Evolutionary conservation across 768 basidiomycete genomes (phyloP).

Genomic region (Phaffia australis): DNA sequence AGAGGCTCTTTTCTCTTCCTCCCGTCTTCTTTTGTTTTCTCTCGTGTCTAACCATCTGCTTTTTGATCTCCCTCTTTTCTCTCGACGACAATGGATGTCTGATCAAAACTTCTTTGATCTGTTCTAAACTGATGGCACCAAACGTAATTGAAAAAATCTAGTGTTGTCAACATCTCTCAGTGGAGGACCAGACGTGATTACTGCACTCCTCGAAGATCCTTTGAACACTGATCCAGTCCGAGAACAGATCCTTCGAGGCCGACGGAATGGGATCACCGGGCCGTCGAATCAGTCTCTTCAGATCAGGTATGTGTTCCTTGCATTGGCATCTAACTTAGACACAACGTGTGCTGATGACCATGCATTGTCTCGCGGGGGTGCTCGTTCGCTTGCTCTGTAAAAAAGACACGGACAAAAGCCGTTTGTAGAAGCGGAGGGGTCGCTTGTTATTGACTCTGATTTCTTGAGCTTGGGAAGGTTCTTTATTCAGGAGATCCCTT

Average conservation of each 20-base stretch:
- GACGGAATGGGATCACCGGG: slow-evolving; percentile 11
- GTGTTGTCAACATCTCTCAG: slow-evolving; percentile 35
- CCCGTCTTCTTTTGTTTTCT: neutral
- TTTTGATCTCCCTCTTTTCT: neutral
- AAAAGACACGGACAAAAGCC: neutral
- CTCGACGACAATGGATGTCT: neutral
- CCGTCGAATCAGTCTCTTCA: slow-evolving; percentile 1
- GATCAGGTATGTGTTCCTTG: neutral
- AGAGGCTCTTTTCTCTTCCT: neutral
- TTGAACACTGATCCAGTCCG: slow-evolving; percentile 35
- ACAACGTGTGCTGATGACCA: too few species aligned
- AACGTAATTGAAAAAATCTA: neutral
- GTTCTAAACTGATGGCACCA: too few species aligned
- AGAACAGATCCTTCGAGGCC: neutral
- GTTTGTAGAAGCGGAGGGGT: slow-evolving; percentile 1
- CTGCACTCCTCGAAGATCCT: slow-evolving; percentile 61
- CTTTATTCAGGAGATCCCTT: slow-evolving; percentile 8
- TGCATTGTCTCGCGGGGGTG: neutral
- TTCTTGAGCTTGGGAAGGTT: neutral
- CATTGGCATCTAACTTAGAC: too few species aligned
- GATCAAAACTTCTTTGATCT: neutral
- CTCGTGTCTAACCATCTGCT: neutral
- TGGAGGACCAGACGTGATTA: slow-evolving; percentile 51
- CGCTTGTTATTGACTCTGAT: neutral
- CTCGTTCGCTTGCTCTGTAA: neutral